Evolutionary conservation across 2,329 filamentous ascomycete genomes (phyloP), one percentile per base, ranked within the genome.

Genomic region (Hyphodiscus sp.): DNA sequence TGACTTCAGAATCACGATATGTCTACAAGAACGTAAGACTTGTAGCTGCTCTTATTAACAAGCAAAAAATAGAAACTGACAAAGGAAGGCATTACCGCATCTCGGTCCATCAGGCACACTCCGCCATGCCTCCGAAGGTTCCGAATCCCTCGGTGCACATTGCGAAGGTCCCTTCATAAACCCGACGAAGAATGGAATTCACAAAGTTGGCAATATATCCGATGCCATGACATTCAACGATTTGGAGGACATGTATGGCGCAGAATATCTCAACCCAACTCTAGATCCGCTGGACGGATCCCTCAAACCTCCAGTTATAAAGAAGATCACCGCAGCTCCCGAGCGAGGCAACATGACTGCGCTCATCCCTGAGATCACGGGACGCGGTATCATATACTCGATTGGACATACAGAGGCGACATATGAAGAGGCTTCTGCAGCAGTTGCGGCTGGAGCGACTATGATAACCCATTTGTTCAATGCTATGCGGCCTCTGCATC

Each of bases 381-480:
- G 76, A 2, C 76, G 79, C 45, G 83, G 81, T 55, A 91, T 95
- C 64, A 76, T 87, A 61, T 89, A 83, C 70, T 87, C 88, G 1
- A 86, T 95, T 58, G 91, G 91, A 8, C 91, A 96, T 71, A 90
- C 89, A 0, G 89, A 95, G 68, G 87, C 90, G 15, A 89, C 87
- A 0, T 95, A 92, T 67, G 89, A 95, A 69, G 79, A 92, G 67
- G 89, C 88, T 1, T 82, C 85, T 3, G 72, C 74, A 4, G 87
- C 88, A 19, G 80, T 94, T 2, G 75, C 74, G n/a, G 78, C 83
- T 7, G 91, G 91, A 49, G 89, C 88, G 1, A 87, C 81, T 47
- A 95, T 95, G 89, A 87, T 96, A 61, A 96, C 91, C 0, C 91
- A 96, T 66, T 77, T 96, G 1, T 96, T 95, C 80, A 96, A 96